Evolutionary conservation across 371 early-diverging fungal species (phyloP), one percentile per base, ranked within the genome.

Genomic region (Circinella minor): DNA sequence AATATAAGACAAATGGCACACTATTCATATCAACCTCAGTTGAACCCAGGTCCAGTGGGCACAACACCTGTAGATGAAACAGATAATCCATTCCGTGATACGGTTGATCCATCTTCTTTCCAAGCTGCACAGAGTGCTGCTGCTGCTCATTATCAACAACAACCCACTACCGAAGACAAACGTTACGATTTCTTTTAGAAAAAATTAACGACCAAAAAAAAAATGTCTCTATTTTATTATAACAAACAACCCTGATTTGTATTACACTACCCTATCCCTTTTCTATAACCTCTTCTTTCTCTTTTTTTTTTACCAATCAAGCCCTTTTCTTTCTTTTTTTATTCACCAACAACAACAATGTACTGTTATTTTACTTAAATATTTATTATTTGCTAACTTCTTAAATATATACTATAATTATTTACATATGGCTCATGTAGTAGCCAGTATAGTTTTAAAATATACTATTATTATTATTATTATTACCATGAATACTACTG

Each of bases 81-180:
- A 36, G 66, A 43, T 15, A 67, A 61, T 49, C 61, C 68, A 14
- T 67, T 61, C 39, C 61, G 38, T 65, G 65, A 59, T 60, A 34
- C 49, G 68, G 61, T 51, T 39, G 68, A 67, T 61, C 51, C 51
- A 46, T 55, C 61, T n/a, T 67, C 68, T 37, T 67, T 48, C 51
- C 54, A 55, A 49, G 68, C 68, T 17, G 68, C 61, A n/a, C 68
- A 57, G 37, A 47, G 48, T 39, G 67, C 67, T 8, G 60, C 67
- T 6, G 59, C 67, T 18, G 51, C 65, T 34, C 68, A 67, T 61
- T 49, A 61, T 9, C 61, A 61, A n/a, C 68, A 67, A 17, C 68
- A 67, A 46, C 57, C 55, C 14, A 48, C 36, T 3, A 27, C 27
- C 2, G 27, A 27, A 27, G 68, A 20, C 14, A 61, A 43, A 48